A percentile compares a stretch with the other conserved stretches of the same genome.
These are phyloP conservation scores for Lasiosphaeris hirsuta DNA, from an alignment of 495 filamentous ascomycete species.

Conservation along the genomic window DNA sequence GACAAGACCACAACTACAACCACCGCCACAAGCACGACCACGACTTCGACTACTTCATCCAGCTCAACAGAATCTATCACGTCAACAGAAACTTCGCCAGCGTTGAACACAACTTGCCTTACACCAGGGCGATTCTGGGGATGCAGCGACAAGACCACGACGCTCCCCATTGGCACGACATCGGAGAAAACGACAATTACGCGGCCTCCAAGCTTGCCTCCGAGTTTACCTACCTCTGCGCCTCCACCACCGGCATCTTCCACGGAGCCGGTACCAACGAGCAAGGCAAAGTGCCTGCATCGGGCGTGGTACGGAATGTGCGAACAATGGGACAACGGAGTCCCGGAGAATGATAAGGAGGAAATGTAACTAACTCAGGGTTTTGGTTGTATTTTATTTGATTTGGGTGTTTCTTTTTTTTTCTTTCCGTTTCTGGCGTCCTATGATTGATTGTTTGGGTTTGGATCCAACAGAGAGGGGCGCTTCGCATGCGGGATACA, in stretches of 20 bases:
- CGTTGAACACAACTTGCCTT: constrained; percentile 41
- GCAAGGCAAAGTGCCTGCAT: constrained; percentile 28
- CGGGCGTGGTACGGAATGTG: constrained; percentile 44
- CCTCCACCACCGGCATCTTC: constrained; percentile 23
- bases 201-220: constrained; percentile 33
- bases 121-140: constrained; percentile 56
- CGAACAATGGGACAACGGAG: constrained; percentile 32
- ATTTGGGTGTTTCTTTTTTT: constrained; percentile 2
- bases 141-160: constrained; percentile 48
- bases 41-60: neutral
- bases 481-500: neutral
- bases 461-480: too few species aligned
- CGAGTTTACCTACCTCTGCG: constrained; percentile 15
- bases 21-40: constrained; percentile 28
- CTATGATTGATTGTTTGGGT: neutral
- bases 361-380: constrained; percentile 19
- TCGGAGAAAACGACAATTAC: constrained; percentile 34
- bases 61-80: neutral
- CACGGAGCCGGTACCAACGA: constrained; percentile 21
- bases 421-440: neutral
- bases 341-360: neutral
- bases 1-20: constrained; percentile 42
- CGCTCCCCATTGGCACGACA: constrained; percentile 27
- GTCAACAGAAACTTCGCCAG: neutral
- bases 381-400: constrained; percentile 3